These are phyloP conservation scores for Earliella scabrosa DNA, from an alignment of 1,284 basidiomycete species.

Conservation along the genomic window DNA sequence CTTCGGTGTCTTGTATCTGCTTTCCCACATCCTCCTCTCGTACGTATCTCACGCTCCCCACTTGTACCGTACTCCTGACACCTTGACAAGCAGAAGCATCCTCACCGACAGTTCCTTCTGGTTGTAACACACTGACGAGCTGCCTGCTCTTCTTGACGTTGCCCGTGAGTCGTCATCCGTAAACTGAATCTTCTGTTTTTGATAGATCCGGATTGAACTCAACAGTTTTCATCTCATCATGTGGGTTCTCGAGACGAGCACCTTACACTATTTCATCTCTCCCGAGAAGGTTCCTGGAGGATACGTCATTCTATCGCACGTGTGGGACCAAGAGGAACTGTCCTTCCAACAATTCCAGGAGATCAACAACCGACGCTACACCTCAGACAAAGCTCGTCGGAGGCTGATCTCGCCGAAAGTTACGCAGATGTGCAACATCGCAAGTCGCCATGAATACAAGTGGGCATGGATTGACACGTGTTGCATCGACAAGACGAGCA, in stretches of 20 bases:
- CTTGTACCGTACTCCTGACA: too few relatives aligned
- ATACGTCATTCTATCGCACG: slow-evolving; percentile 2
- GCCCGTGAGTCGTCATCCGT: too few relatives aligned
- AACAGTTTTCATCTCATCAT: background rate
- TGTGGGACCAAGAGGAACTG: background rate
- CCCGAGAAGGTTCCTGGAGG: background rate
- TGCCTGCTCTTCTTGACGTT: too few relatives aligned
- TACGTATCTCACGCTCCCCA: too few relatives aligned
- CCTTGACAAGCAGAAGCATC: too few relatives aligned
- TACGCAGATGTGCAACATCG: slow-evolving; percentile 1
- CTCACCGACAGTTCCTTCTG: too few relatives aligned
- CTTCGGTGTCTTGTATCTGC: too few relatives aligned
- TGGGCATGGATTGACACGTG: slow-evolving; percentile 18
- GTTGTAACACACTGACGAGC: too few relatives aligned
- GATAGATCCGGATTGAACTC: too few relatives aligned
- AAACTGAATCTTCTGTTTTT: too few relatives aligned
- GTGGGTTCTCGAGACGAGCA: background rate
- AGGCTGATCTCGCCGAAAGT: slow-evolving; percentile 4
- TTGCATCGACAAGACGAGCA: slow-evolving; percentile 16
- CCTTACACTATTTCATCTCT: background rate
- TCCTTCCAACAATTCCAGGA: background rate
- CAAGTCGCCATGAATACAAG: slow-evolving; percentile 3
- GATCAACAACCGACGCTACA: background rate
- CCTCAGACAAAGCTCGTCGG: slow-evolving; percentile 1
- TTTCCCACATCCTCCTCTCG: too few relatives aligned